Conservation (phyloP, 2,329 filamentous ascomycete genomes). For the Talaromyces marneffei region DNA sequence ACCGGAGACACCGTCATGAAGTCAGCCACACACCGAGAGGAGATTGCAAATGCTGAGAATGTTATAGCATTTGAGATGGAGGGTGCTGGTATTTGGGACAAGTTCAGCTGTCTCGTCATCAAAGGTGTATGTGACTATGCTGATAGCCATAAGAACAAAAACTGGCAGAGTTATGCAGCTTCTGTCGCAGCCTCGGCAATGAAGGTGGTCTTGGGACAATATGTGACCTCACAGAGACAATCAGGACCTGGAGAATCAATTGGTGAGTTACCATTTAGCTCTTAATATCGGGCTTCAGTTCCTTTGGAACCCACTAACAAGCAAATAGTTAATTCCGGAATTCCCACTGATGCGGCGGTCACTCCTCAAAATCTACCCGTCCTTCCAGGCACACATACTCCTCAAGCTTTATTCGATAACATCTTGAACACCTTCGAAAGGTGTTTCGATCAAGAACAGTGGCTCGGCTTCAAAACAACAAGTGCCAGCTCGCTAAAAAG, state of each 20-base stretch:
- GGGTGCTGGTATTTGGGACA: conserved; percentile 18
- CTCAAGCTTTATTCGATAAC: not conserved
- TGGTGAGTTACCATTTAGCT: not conserved
- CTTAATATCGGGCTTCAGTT: not conserved
- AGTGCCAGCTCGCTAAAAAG: not conserved
- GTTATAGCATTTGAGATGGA: conserved; percentile 23
- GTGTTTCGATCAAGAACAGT: not conserved
- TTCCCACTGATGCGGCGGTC: not conserved
- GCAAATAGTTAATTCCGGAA: not conserved
- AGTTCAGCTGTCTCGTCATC: conserved; percentile 15
- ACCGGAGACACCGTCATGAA: conserved; percentile 27
- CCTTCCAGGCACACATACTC: not conserved
- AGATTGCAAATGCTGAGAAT: conserved; percentile 21
- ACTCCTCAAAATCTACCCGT: not conserved
- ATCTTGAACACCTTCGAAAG: not conserved
- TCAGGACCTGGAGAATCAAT: not conserved
- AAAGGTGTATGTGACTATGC: conserved; percentile 19
- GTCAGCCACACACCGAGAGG: conserved; percentile 32
- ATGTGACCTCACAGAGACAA: not conserved
- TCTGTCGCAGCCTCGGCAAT: conserved; percentile 8
- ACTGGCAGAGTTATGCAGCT: conserved; percentile 18
- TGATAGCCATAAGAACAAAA: conserved; percentile 19
- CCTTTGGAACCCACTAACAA: not conserved
- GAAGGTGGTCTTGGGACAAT: conserved; percentile 10
- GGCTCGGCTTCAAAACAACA: not conserved